Evolutionary conservation across 1,284 basidiomycete genomes (phyloP).

Genomic region (Vanrija pseudolonga): DNA sequence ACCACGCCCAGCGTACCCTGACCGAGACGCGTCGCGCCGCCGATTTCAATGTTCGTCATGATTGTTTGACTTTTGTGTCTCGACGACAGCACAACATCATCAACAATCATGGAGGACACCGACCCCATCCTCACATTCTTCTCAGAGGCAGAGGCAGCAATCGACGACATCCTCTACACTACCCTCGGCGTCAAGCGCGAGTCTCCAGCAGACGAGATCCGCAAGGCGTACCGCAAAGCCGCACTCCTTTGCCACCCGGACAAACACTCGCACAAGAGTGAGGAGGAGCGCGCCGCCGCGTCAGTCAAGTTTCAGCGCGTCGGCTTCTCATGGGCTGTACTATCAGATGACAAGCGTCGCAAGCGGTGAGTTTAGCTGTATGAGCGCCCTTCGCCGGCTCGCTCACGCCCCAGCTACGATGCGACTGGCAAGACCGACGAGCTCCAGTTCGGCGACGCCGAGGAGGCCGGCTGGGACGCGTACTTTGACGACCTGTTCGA

Average conservation of each 20-base stretch:
- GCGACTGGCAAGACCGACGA: slow-evolving; percentile 78
- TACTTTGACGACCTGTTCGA: slow-evolving; percentile 89
- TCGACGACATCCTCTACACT: slow-evolving; percentile 58
- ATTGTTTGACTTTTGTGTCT: not conserved
- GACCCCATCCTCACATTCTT: slow-evolving; percentile 77
- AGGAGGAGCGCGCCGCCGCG: slow-evolving; percentile 61
- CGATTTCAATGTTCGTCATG: too few species aligned
- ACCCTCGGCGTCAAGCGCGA: slow-evolving; percentile 60
- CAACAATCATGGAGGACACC: slow-evolving; percentile 56
- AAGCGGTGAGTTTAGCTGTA: slow-evolving; percentile 48
- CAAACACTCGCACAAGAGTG: slow-evolving; percentile 66
- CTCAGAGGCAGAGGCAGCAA: slow-evolving; percentile 57
- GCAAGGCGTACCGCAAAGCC: slow-evolving; percentile 76
- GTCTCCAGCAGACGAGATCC: slow-evolving; percentile 64
- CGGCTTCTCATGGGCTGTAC: slow-evolving; percentile 82
- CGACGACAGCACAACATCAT: not conserved
- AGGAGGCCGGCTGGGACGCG: slow-evolving; percentile 82
- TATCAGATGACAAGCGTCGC: slow-evolving; percentile 71
- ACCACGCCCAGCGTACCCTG: not conserved
- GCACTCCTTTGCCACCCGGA: slow-evolving; percentile 84
- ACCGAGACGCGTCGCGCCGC: not conserved
- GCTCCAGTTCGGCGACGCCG: slow-evolving; percentile 61
- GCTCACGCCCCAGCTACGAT: slow-evolving; percentile 58
- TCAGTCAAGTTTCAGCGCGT: slow-evolving; percentile 78
- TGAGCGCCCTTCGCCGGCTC: not conserved